phyloP scores from a whole-genome alignment of 768 basidiomycete genomes.

The Paxillus involutus region DNA sequence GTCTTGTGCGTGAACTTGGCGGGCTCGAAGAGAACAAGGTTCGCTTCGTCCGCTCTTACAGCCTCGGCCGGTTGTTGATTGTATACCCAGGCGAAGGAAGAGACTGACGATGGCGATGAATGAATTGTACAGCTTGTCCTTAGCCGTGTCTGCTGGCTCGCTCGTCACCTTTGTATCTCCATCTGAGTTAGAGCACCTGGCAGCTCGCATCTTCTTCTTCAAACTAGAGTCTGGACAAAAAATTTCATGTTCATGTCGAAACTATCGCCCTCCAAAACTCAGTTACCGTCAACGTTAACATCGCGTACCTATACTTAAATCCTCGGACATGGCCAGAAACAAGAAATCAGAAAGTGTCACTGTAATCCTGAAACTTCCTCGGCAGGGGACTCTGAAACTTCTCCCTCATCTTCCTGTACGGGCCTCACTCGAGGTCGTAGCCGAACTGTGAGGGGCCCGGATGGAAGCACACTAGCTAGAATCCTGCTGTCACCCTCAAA shows the following conservation, averaged over 20 bases:
- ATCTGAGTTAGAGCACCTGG: slow-evolving; percentile 1
- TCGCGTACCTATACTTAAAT: too few relatives aligned
- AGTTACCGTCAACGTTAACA: too few relatives aligned
- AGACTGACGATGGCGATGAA: slow-evolving; percentile 31
- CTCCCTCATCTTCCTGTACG: slow-evolving; percentile 15
- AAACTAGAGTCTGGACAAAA: neutral
- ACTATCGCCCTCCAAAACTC: neutral
- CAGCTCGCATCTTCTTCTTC: neutral
- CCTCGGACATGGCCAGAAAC: neutral
- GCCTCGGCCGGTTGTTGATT: slow-evolving; percentile 1
- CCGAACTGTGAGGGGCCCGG: slow-evolving; percentile 27
- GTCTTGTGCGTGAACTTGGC: slow-evolving; percentile 75
- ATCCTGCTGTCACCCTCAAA: slow-evolving; percentile 7
- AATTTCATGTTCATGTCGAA: neutral
- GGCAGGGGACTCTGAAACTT: slow-evolving; percentile 3
- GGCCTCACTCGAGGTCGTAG: slow-evolving; percentile 45
- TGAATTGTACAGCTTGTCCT: slow-evolving; percentile 20
- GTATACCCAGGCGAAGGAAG: slow-evolving; percentile 36
- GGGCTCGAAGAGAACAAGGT: slow-evolving; percentile 81
- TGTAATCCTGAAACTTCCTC: slow-evolving; percentile 5
- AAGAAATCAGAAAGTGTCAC: slow-evolving; percentile 1
- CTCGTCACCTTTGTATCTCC: neutral
- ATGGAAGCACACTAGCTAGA: slow-evolving; percentile 6
- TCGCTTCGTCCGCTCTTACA: slow-evolving; percentile 13
- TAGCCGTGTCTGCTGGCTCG: neutral